These are phyloP conservation scores for Trichoderma lentiforme DNA, from an alignment of 2,329 filamentous ascomycete genomes.

Conservation along the genomic window DNA sequence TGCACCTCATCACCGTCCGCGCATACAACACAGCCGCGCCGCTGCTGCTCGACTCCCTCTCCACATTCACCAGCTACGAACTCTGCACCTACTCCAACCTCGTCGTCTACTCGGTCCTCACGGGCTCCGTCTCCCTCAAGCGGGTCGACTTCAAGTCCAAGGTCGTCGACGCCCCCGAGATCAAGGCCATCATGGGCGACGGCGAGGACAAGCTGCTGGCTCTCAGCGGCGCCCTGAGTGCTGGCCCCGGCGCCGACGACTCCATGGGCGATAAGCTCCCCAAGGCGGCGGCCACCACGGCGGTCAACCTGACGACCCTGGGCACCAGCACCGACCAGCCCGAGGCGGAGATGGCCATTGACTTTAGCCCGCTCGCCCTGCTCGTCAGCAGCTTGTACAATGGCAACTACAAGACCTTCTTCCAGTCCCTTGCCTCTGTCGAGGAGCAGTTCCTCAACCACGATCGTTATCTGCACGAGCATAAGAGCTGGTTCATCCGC, in stretches of 20 bases:
- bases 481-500: constrained; percentile 94
- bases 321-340: constrained; percentile 68
- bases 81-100: constrained; percentile 94
- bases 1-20: constrained; percentile 88
- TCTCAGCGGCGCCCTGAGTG: constrained; percentile 73
- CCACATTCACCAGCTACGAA: constrained; percentile 98
- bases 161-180: constrained; percentile 96
- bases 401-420: constrained; percentile 92
- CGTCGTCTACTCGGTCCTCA: constrained; percentile 92
- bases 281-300: constrained; percentile 51
- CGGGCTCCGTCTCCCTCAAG: constrained; percentile 90
- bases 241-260: constrained; percentile 77
- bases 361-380: constrained; percentile 84
- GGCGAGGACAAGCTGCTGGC: constrained; percentile 84
- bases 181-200: constrained; percentile 92
- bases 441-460: constrained; percentile 92
- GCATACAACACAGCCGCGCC: constrained; percentile 88
- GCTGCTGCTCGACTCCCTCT: constrained; percentile 91
- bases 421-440: constrained; percentile 80
- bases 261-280: constrained; percentile 61
- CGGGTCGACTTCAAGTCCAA: constrained; percentile 98
- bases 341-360: constrained; percentile 76
- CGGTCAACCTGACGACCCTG: constrained; percentile 84
- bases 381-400: constrained; percentile 90
- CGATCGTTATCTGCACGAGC: constrained; percentile 93